Evolutionary conservation across 495 filamentous ascomycete genomes (phyloP), one percentile per base, ranked within the genome.

Genomic region (Trichodelitschia bisporula): DNA sequence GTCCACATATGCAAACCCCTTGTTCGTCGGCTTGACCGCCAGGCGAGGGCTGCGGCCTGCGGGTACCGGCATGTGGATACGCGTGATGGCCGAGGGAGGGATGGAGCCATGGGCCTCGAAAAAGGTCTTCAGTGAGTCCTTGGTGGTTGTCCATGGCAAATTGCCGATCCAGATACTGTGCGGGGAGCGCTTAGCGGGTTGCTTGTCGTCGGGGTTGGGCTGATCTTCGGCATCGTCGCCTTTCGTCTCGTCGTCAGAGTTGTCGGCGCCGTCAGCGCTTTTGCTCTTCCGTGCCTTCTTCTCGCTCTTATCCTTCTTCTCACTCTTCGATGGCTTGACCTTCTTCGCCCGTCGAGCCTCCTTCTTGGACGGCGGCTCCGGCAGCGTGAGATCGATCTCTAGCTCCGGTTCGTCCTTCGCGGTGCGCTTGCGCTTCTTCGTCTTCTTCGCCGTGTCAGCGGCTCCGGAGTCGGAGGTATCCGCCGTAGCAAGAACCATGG

Each of bases 141-240:
- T 66, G 31, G 69, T 83, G 18, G 67, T 50, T n/a, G 61, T 62
- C 57, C 78, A 99, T 9, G 68, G 64, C 18, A 99, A 53, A 52
- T 99, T 99, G 37, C 86, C 86, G 37, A 99, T 79, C 86, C 86
- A 99, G 31, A 95, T 62, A 20, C 84, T 77, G 47, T 77, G 63
- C 10, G 74, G 66, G 4, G 77, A 77, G 29, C 77, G 72, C 35
- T 72, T 65, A 6, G 21, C 21, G 21, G 21, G 21, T n/a, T 6
- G n/a, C 14, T 31, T 18, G 9, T 18, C 10, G 8, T 31, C 15
- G 18, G 29, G 15, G 8, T 4, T 9, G 29, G 14, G 17, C 6
- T 13, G 15, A 18, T 31, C 18, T 31, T 39, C 59, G 30, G 58
- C 29, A 9, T 30, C 24, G 28, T 21, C 21, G 23, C 54, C 36